phyloP scores from a whole-genome alignment of 441 rosid genomes.

The Bocquillonia castaneifolia region DNA sequence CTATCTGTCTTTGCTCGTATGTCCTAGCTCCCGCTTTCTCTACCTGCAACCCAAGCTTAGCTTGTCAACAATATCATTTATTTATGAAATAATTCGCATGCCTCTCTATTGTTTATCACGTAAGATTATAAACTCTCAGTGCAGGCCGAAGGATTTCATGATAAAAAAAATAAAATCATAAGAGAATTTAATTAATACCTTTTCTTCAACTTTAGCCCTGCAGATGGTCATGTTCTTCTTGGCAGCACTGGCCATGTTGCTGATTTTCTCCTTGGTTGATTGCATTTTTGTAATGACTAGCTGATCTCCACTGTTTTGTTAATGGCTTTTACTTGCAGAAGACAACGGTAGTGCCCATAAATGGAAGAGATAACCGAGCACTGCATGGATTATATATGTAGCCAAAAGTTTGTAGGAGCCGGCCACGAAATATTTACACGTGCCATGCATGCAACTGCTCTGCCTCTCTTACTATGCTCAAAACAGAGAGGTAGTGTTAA shows the following conservation, averaged over 20 bases:
- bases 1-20: slow-evolving; percentile 49
- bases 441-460: slow-evolving; percentile 11
- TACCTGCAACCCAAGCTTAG: slow-evolving; percentile 40
- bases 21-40: slow-evolving; percentile 48
- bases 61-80: background rate
- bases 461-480: background rate
- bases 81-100: no score
- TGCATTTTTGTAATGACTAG: slow-evolving; percentile 32
- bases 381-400: background rate
- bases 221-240: slow-evolving; percentile 52
- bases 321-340: no score
- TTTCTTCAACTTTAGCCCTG: slow-evolving; percentile 50
- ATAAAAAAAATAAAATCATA: background rate
- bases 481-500: background rate
- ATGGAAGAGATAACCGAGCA: no score
- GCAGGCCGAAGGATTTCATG: no score
- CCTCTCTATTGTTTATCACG: no score
- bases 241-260: slow-evolving; percentile 60
- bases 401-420: background rate
- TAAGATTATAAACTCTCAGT: no score
- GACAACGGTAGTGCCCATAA: background rate
- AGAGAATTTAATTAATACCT: slow-evolving; percentile 26
- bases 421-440: slow-evolving; percentile 3
- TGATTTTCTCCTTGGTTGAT: slow-evolving; percentile 54
- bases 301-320: background rate